These are phyloP conservation scores for Diaporthe aspalathi DNA, from an alignment of 2,329 filamentous ascomycete genomes.

Conservation along the genomic window DNA sequence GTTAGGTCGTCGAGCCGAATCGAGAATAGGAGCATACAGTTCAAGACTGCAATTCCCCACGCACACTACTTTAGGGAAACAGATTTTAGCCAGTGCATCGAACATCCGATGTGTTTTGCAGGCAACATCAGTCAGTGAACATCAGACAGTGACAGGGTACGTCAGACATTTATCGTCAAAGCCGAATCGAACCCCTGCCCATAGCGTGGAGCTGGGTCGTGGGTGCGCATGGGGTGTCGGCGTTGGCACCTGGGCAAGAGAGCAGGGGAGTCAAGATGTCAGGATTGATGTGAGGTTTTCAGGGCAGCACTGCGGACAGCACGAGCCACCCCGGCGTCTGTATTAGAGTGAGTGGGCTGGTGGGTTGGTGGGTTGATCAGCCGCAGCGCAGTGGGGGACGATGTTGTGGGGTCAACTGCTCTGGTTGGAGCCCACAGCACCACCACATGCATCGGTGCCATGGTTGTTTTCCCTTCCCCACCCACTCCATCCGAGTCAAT, in stretches of 20 bases:
- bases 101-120: constrained; percentile 10
- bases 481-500: not conserved
- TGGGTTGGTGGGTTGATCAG: no score
- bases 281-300: no score
- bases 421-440: no score
- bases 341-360: constrained; percentile 12
- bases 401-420: no score
- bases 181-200: not conserved
- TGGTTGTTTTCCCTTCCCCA: not conserved
- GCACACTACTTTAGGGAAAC: not conserved
- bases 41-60: not conserved
- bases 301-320: no score
- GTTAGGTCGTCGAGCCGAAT: not conserved
- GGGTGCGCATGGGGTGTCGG: not conserved
- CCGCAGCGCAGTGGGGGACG: constrained; percentile 1
- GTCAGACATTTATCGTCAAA: not conserved
- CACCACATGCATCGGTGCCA: no score
- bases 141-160: not conserved
- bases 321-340: constrained; percentile 17
- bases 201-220: not conserved
- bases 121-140: not conserved
- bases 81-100: not conserved
- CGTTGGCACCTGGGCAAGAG: not conserved
- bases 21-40: not conserved
- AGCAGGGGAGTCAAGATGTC: not conserved